Base-by-base conservation (phyloP, 2,329 filamentous ascomycete species). In the Fonsecaea pugnacius region DNA sequence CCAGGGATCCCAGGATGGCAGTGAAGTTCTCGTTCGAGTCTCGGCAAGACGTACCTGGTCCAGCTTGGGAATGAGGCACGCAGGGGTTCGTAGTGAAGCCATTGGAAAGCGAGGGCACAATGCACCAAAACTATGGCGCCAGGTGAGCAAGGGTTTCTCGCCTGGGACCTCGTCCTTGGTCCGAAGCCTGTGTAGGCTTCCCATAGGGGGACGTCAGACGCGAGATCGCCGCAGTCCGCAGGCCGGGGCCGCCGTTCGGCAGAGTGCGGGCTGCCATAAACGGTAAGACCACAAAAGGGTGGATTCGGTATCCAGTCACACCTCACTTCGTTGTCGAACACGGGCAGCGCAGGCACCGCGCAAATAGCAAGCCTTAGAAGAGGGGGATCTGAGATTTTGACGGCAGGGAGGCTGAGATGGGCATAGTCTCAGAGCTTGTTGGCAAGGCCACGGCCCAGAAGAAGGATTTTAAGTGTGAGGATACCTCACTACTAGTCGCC, bases 211-310 rank as follows among this genome's bases (percentile, higher is more conserved):
- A 63, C 58, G 63, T 64, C 66, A 66, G 66, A 68, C 64, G 66
- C 61, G 27, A 66, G 66, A 68, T 68, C 66, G 66, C 62, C 64
- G 64, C 58, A 55, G 50, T 63, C 64, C 64, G 56, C 61, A 61
- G 59, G 61, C 59, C 66, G 64, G 64, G 55, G 58, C 58, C 52
- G 63, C 66, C 63, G 63, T 64, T 64, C 61, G 64, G 54, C 61
- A 65, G 61, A 40, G 54, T 55, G 63, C 61, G 59, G 56, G 40
- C 56, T 35, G 32, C 40, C 51, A 52, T 35, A 66, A 58, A 21
- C 58, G 53, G 24, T 36, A 52, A 40, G 54, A 43, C 36, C 33
- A 43, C 12, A n/a, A 33, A 35, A 27, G 38, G 30, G 55, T 48
- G 55, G 55, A 50, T 58, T 32, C 32, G 55, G 43, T 21, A 27